Conservation (phyloP, 2,329 filamentous ascomycete species). For the Leptographium lundbergii region DNA sequence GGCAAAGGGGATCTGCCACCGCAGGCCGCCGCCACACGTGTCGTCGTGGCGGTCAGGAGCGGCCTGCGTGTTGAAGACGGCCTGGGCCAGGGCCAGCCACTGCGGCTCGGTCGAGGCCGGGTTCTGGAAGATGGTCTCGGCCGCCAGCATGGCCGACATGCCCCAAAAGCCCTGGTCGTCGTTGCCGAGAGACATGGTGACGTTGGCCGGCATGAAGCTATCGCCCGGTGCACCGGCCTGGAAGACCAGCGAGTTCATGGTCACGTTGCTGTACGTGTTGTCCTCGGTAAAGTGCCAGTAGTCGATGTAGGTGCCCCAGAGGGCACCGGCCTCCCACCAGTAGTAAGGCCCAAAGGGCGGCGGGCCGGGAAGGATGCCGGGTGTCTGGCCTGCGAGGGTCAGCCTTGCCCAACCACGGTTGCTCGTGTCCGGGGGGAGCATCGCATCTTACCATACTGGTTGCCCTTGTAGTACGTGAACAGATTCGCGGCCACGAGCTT, state of each 20-base stretch:
- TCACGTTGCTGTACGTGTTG: constrained; percentile 60
- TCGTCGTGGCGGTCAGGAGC: constrained; percentile 50
- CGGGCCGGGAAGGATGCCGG: constrained; percentile 45
- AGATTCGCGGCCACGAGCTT: constrained; percentile 34
- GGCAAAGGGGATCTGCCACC: constrained; percentile 77
- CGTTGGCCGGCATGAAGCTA: constrained; percentile 67
- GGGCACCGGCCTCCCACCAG: constrained; percentile 69
- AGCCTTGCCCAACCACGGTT: too few relatives aligned
- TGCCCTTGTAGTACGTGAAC: constrained; percentile 36
- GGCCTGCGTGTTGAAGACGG: constrained; percentile 69
- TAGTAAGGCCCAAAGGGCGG: constrained; percentile 46
- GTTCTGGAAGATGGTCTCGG: constrained; percentile 55
- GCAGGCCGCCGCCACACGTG: constrained; percentile 58
- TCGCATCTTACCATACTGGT: constrained; percentile 17
- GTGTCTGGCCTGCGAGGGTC: constrained; percentile 27
- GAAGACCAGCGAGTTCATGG: constrained; percentile 54
- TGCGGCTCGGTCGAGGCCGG: constrained; percentile 43
- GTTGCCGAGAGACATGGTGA: constrained; percentile 52
- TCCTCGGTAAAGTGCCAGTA: constrained; percentile 49
- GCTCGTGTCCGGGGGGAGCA: too few relatives aligned
- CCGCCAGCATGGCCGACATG: constrained; percentile 56
- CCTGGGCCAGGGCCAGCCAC: constrained; percentile 63
- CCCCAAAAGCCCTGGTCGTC: constrained; percentile 70
- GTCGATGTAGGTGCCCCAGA: constrained; percentile 60
- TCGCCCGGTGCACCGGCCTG: constrained; percentile 57